Evolutionary conservation across 805 yeast species (phyloP), one percentile per base, ranked within the genome.

Genomic region (Cyberlindnera mycetangii): DNA sequence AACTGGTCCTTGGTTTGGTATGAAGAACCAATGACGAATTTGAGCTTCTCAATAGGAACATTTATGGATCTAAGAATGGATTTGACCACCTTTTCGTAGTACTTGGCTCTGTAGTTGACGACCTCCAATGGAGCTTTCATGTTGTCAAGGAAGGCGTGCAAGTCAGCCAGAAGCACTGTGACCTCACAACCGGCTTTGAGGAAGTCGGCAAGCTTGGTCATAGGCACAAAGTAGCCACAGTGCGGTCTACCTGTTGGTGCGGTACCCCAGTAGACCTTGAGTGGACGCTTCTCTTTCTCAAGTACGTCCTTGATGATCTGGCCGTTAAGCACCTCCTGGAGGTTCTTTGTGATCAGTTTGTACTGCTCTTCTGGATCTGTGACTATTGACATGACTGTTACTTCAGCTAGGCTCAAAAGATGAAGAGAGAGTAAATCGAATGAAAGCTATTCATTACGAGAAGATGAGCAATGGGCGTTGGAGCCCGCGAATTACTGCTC

Each of bases 201-300:
- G 65, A 92, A 89, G 65, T 93, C 90, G 2, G 98, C 98, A 56
- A 93, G 69, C 67, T 93, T 92, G 50, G 95, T 85, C 98, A 93
- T 92, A 42, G 98, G 93, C 31, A 93, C 99, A 62, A 93, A 89
- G 76, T 93, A 93, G 41, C 98, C 99, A 72, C 97, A 90, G 70
- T 93, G 99, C 36, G 98, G 97, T 68, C 80, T 87, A 42, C 99
- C 99, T 5, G 99, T 93, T 49, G 99, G 98, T 7, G 99, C 99
- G 17, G 98, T 90, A 55, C 99, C 99, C 98, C 97, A 93, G 79
- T 93, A 93, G 60, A 93, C 69, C 60, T 81, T 85, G 54, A 95
- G 67, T 12, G 93, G 87, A 58, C 95, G 81, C 58, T 88, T 79
- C 60, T 88, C 85, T 44, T 77, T 83, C 62, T 86, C 93, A 49